Conservation (phyloP, 1,284 basidiomycete genomes). For the Mycosarcoma mackinlayi region DNA sequence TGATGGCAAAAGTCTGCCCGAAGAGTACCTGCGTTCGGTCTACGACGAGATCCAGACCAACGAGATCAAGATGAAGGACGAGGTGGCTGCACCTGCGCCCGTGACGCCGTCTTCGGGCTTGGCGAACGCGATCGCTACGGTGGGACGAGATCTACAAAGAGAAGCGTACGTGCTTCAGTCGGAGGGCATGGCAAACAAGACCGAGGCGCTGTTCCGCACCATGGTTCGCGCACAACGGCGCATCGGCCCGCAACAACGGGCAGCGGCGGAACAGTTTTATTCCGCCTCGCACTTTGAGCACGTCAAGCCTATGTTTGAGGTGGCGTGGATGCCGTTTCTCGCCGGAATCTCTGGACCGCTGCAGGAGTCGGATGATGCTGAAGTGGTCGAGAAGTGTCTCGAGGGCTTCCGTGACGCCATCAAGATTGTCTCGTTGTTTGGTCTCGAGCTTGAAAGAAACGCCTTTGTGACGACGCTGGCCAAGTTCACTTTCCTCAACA, state of each 20-base stretch:
- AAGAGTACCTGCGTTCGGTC: conserved; percentile 60
- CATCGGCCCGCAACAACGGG: conserved; percentile 58
- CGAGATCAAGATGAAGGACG: conserved; percentile 69
- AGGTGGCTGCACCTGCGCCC: conserved; percentile 42
- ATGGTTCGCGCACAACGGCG: conserved; percentile 67
- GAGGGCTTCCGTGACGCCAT: conserved; percentile 67
- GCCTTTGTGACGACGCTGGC: conserved; percentile 68
- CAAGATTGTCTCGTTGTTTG: conserved; percentile 67
- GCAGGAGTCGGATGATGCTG: conserved; percentile 65
- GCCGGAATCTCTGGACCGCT: conserved; percentile 66
- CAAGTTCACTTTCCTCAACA: conserved; percentile 68
- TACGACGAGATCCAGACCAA: conserved; percentile 67
- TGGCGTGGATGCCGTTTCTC: conserved; percentile 68
- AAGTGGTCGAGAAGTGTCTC: conserved; percentile 61
- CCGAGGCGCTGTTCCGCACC: conserved; percentile 68
- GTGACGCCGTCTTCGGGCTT: conserved; percentile 48
- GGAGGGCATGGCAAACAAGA: conserved; percentile 67
- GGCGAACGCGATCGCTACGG: conserved; percentile 64
- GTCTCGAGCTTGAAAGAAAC: conserved; percentile 66
- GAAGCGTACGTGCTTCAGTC: conserved; percentile 67
- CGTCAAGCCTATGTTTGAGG: conserved; percentile 68
- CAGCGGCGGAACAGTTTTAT: conserved; percentile 66
- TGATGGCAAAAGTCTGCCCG: conserved; percentile 64
- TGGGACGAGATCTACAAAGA: conserved; percentile 65
- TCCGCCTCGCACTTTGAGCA: conserved; percentile 68